Conservation (phyloP, 1,139 yeast genomes). For the Arxiozyma telluris region DNA sequence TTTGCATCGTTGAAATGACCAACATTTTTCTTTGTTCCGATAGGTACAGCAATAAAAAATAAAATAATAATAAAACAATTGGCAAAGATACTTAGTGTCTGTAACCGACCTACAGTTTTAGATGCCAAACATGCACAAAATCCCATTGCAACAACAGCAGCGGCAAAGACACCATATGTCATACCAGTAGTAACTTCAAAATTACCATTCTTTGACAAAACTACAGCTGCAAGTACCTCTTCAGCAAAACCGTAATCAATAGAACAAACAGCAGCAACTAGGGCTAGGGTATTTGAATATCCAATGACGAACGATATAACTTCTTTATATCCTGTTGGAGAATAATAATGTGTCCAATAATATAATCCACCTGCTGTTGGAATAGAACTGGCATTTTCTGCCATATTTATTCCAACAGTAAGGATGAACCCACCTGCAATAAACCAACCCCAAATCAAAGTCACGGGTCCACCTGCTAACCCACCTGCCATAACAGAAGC, state of each 20-base stretch:
- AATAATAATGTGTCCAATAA: slow-evolving; percentile 49
- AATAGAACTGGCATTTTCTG: slow-evolving; percentile 57
- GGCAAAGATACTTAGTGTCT: slow-evolving; percentile 48
- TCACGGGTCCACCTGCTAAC: slow-evolving; percentile 47
- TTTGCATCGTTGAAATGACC: slow-evolving; percentile 34
- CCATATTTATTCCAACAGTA: slow-evolving; percentile 51
- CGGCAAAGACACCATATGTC: slow-evolving; percentile 49
- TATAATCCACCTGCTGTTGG: slow-evolving; percentile 69
- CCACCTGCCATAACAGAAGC: slow-evolving; percentile 35
- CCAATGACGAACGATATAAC: slow-evolving; percentile 50
- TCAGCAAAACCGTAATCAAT: slow-evolving; percentile 52
- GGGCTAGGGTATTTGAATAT: slow-evolving; percentile 48
- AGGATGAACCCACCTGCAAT: slow-evolving; percentile 48
- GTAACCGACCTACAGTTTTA: slow-evolving; percentile 46
- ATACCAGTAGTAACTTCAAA: slow-evolving; percentile 40
- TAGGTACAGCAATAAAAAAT: slow-evolving; percentile 61
- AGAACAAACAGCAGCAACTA: slow-evolving; percentile 48
- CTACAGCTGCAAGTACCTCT: slow-evolving; percentile 45
- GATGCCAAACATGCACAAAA: slow-evolving; percentile 44
- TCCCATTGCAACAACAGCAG: slow-evolving; percentile 40
- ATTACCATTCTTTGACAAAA: slow-evolving; percentile 38
- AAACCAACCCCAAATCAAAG: slow-evolving; percentile 68
- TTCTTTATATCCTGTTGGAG: slow-evolving; percentile 38
- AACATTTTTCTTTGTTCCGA: slow-evolving; percentile 35
- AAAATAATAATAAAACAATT: slow-evolving; percentile 48